These are phyloP conservation scores for Aspergillus awamori DNA, from an alignment of 2,329 filamentous ascomycete genomes.

Conservation along the genomic window DNA sequence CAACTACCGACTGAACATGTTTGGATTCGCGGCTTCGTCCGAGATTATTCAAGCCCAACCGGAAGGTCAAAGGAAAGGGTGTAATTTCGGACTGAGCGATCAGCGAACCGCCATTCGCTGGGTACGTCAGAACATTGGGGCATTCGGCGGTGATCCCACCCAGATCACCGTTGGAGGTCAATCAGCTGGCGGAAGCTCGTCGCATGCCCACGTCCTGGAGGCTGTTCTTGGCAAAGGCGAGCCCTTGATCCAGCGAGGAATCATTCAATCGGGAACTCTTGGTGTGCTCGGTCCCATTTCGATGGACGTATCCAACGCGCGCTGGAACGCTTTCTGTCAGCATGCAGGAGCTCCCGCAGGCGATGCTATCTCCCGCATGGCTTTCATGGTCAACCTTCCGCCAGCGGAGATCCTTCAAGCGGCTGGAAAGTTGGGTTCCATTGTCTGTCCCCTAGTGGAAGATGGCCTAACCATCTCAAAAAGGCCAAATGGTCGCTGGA, in stretches of 20 bases:
- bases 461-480: not conserved
- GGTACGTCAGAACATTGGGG: constrained; percentile 3
- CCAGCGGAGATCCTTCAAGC: not conserved
- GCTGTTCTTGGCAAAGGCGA: not conserved
- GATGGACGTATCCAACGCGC: not conserved
- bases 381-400: not conserved
- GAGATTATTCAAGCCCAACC: not conserved
- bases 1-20: constrained; percentile 5
- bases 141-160: not conserved
- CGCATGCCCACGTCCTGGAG: constrained; percentile 5
- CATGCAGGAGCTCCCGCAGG: not conserved
- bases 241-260: constrained; percentile 4
- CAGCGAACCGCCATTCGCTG: not conserved
- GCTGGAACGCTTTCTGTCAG: not conserved
- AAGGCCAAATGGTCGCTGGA: constrained; percentile 2
- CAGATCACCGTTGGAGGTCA: constrained; percentile 2
- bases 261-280: not conserved
- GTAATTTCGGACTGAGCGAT: not conserved
- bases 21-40: constrained; percentile 2
- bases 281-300: constrained; percentile 5
- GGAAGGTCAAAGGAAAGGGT: not conserved
- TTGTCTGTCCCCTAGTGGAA: not conserved
- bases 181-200: constrained; percentile 6
- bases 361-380: not conserved
- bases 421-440: not conserved